Evolutionary conservation across 768 basidiomycete species (phyloP).

Genomic region (Gymnopilus junonius): DNA sequence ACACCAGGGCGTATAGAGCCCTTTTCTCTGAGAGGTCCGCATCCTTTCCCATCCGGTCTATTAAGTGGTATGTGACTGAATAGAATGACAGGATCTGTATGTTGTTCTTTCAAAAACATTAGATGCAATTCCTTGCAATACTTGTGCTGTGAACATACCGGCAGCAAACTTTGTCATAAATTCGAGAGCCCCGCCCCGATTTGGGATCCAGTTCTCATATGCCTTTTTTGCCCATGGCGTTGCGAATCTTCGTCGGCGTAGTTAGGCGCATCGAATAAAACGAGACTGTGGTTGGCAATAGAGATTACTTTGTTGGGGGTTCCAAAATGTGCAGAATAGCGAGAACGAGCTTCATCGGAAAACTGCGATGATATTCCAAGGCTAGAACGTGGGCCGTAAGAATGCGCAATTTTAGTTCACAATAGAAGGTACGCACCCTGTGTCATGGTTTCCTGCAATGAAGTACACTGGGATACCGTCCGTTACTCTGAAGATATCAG

Average conservation of each 20-base stretch:
- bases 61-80: conserved; percentile 91
- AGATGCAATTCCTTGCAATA: neutral
- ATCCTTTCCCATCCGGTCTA: conserved; percentile 66
- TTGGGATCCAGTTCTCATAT: conserved; percentile 51
- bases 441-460: conserved; percentile 92
- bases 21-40: conserved; percentile 80
- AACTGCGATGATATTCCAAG: conserved; percentile 50
- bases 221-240: conserved; percentile 43
- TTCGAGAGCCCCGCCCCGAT: conserved; percentile 55
- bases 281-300: conserved; percentile 72
- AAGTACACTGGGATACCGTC: conserved; percentile 60
- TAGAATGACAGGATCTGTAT: conserved; percentile 60
- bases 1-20: conserved; percentile 74
- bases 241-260: conserved; percentile 75
- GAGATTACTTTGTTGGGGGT: conserved; percentile 64
- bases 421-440: conserved; percentile 53
- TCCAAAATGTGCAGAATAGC: conserved; percentile 82
- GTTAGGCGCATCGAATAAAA: conserved; percentile 75
- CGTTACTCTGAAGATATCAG: conserved; percentile 63
- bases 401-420: neutral
- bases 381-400: conserved; percentile 41
- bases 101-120: conserved; percentile 25
- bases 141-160: conserved; percentile 29
- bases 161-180: conserved; percentile 50
- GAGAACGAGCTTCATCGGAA: conserved; percentile 48